These are phyloP conservation scores for Sphaerobolus stellatus DNA, from an alignment of 1,284 basidiomycete species.

Conservation along the genomic window DNA sequence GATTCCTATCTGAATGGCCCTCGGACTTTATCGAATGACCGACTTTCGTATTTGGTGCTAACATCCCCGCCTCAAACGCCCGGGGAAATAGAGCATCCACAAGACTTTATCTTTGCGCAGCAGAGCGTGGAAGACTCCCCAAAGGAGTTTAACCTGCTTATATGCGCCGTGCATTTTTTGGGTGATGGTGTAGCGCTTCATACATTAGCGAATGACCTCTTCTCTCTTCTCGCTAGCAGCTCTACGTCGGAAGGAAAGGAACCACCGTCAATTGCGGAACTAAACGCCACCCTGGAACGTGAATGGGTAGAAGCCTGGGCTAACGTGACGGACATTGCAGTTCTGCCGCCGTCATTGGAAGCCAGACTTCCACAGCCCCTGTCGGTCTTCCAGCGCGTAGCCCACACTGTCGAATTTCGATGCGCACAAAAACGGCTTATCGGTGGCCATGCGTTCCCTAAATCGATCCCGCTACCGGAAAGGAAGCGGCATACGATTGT, in stretches of 20 bases:
- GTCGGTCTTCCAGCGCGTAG: slow-evolving; percentile 39
- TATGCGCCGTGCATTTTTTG: slow-evolving; percentile 71
- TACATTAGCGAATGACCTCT: slow-evolving; percentile 71
- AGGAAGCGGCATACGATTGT: slow-evolving; percentile 58
- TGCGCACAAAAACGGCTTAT: slow-evolving; percentile 50
- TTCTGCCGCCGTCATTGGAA: slow-evolving; percentile 55
- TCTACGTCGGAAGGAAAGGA: slow-evolving; percentile 23
- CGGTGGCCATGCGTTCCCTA: slow-evolving; percentile 68
- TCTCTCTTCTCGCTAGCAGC: slow-evolving; percentile 50
- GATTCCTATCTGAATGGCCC: slow-evolving; percentile 71
- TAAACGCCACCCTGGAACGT: slow-evolving; percentile 42
- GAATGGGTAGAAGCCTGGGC: slow-evolving; percentile 50
- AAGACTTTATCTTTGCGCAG: too few relatives aligned
- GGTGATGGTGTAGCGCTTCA: slow-evolving; percentile 82
- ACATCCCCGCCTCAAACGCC: slow-evolving; percentile 34
- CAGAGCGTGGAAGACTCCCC: slow-evolving; percentile 8
- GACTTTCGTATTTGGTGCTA: slow-evolving; percentile 70
- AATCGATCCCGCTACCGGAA: slow-evolving; percentile 26
- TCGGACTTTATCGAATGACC: slow-evolving; percentile 65
- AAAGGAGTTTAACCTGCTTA: slow-evolving; percentile 52
- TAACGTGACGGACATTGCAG: slow-evolving; percentile 11
- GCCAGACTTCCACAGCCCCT: slow-evolving; percentile 40
- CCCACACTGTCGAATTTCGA: slow-evolving; percentile 56
- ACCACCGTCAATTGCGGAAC: slow-evolving; percentile 37
- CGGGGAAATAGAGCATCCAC: not conserved